Evolutionary conservation across 2,329 filamentous ascomycete genomes (phyloP), one percentile per base, ranked within the genome.

Genomic region (Cladosporium sp.): DNA sequence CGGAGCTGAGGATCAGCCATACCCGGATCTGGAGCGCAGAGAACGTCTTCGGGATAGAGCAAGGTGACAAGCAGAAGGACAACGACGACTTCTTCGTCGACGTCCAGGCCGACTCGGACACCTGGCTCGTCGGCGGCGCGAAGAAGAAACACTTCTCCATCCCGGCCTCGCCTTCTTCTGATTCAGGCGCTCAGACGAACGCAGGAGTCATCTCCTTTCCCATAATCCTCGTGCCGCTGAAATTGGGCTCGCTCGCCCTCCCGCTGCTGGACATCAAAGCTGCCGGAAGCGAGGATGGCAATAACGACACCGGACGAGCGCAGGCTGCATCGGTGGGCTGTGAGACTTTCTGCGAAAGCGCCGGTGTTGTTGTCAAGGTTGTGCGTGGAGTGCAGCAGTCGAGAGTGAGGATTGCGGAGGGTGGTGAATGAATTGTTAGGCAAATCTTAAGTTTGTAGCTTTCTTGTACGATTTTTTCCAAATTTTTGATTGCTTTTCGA

Each of bases 101-200:
- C 58, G 76, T 97, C 18, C 82, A 83, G 12, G 85, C 85, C 1
- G 81, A 84, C 13, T 72, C 80, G 27, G 2, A 89, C 92, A 78
- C 81, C 0, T 97, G 92, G 92, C 80, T 96, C 1, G 73, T 97
- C 3, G 91, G 89, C 18, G 92, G 91, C 6, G n/a, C 41, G 30
- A 50, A 42, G 22, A 50, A 38, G 34, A 50, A 44, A 20, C 47
- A 44, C 12, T 43, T 50, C 32, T 36, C 40, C 17, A 30, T 50
- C 1, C 47, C 47, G 12, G 32, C 22, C 22, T 27, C 22, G 22
- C 9, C 22, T 27, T 27, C 22, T 27, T 27, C 22, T 27, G 22
- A 9, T 32, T 12, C 22, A 19, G 22, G 11, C 6, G 40, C 22
- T 17, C 8, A 43, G 8, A 29, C 12, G n/a, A 11, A 19, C 3